Conservation (phyloP, 1,284 basidiomycete species). For the Mycena citricolor region DNA sequence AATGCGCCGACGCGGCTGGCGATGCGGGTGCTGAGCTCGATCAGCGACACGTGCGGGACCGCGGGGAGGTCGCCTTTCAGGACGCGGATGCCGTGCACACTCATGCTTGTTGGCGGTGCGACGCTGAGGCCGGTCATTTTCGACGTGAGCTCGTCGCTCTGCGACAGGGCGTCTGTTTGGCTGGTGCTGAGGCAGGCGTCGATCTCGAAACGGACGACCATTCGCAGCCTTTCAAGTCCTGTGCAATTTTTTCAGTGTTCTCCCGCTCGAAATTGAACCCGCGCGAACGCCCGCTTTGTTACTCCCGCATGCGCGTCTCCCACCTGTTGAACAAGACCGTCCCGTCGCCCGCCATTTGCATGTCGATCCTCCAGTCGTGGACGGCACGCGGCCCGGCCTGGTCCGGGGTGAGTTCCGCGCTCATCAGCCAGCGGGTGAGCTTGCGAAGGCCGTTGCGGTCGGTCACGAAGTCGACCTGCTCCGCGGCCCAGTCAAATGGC, state of each 20-base stretch:
- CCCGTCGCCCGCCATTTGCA: slow-evolving; percentile 52
- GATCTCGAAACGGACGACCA: slow-evolving; percentile 52
- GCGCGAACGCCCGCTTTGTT: slow-evolving; percentile 37
- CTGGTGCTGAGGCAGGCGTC: slow-evolving; percentile 33
- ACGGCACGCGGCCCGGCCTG: no score
- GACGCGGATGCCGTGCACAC: slow-evolving; percentile 33
- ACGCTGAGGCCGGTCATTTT: slow-evolving; percentile 32
- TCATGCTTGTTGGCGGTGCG: slow-evolving; percentile 1
- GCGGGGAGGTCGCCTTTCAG: slow-evolving; percentile 39
- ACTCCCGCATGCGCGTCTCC: slow-evolving; percentile 38
- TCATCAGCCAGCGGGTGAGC: slow-evolving; percentile 52
- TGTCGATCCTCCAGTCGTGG: slow-evolving; percentile 58
- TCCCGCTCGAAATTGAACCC: slow-evolving; percentile 52
- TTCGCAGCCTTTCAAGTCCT: slow-evolving; percentile 48
- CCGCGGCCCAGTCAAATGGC: slow-evolving; percentile 44
- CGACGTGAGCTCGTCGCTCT: slow-evolving; percentile 35
- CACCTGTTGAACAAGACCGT: slow-evolving; percentile 56
- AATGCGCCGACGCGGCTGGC: slow-evolving; percentile 31
- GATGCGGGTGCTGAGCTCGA: slow-evolving; percentile 50
- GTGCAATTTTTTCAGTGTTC: slow-evolving; percentile 34
- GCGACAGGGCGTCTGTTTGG: slow-evolving; percentile 22
- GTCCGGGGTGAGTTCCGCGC: slow-evolving; percentile 15
- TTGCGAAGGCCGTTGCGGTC: slow-evolving; percentile 60
- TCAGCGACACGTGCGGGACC: slow-evolving; percentile 44
- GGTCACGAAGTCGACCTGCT: slow-evolving; percentile 50